Evolutionary conservation across 257 asterid species (phyloP), one percentile per base, ranked within the genome.

Genomic region (Paulownia fortunei): DNA sequence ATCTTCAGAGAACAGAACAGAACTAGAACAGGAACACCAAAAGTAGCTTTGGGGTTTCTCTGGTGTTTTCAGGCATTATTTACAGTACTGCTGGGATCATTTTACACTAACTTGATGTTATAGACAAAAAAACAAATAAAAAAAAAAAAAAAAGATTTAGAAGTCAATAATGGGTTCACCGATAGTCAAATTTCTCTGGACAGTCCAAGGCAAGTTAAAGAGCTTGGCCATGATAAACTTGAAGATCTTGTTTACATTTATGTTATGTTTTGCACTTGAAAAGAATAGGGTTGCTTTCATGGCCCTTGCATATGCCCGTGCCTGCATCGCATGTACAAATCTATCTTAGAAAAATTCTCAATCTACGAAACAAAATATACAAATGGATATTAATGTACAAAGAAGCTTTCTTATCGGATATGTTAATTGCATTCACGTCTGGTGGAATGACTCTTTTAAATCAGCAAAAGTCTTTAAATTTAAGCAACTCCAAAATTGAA

Each of bases 91-190:
- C n/a, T 21, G 63, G 63, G 16, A 9, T 11, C 27, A 56, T 67
- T 2, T 67, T n/a, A 21, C 41, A 36, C 24, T 30, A 32, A 32
- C 16, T 24, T 59, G 37, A 23, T 9, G 8, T 24, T 24, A 27
- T 10, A 15, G 15, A 26, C 8, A 30, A 13, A 30, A 19, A 54
- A 2, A 54, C 6, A 18, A 23, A 2, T 3, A 23, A 23, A 59
- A 16, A 13, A 47, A 12, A 3, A 0, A n/a, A 23, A 24, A 56
- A 9, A 9, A 5, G 11, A 55, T 0, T 54, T 77, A 90, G 74
- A 76, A 88, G 76, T 90, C 93, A 62, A 91, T 91, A 30, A 85
- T 87, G 73, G 97, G 97, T 84, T 91, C 94, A 0, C 94, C 94
- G 21, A 91, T 66, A 2, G 85, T 91, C 68, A 91, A 82, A 69